Base-by-base conservation (phyloP, 2,329 filamentous ascomycete genomes). In the Westerdykella aurantiaca region DNA sequence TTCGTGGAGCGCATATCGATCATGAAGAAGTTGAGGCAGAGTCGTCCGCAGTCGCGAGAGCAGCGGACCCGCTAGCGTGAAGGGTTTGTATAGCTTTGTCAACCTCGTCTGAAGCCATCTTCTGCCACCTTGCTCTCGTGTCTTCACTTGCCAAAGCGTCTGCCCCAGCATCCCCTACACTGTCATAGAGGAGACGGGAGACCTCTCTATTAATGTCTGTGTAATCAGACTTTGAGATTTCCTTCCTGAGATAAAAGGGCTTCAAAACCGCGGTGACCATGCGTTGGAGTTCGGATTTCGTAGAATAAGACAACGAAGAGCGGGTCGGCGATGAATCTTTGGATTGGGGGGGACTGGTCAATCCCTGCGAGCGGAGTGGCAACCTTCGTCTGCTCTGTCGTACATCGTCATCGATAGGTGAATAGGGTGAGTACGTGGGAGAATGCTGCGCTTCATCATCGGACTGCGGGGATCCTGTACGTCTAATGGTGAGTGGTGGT, bases 121-220 rank as follows among this genome's bases (percentile, higher is more conserved):
- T 81, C 69, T 94, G 86, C 78, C 88, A 88, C 38, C 77, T 78
- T 51, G 78, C 79, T 45, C 82, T 79, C 44, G 80, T 79, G 22
- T 81, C 78, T 17, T 84, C 77, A 57, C 86, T 79, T 4, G 69
- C 61, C 23, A 93, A 75, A 17, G 68, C 69, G 41, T 68, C 65
- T 31, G 74, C 68, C 14, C 63, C 62, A 46, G 61, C 61, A 46
- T 73, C 74, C 5, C 75, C 75, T 21, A 81, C 76, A 38, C 73
- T 72, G 25, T 82, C 88, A 68, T 98, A 98, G 46, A 98, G 74
- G 70, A 85, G 86, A 45, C 88, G 84, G 34, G 88, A 96, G 29
- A 97, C 83, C 47, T 86, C 84, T 49, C 89, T 83, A 63, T 97
- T 97, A 69, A 97, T 95, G 44, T 82, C 81, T 2, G 88, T 91